These are phyloP conservation scores for Tulasnella sp. DNA, from an alignment of 768 basidiomycete species.

Conservation along the genomic window DNA sequence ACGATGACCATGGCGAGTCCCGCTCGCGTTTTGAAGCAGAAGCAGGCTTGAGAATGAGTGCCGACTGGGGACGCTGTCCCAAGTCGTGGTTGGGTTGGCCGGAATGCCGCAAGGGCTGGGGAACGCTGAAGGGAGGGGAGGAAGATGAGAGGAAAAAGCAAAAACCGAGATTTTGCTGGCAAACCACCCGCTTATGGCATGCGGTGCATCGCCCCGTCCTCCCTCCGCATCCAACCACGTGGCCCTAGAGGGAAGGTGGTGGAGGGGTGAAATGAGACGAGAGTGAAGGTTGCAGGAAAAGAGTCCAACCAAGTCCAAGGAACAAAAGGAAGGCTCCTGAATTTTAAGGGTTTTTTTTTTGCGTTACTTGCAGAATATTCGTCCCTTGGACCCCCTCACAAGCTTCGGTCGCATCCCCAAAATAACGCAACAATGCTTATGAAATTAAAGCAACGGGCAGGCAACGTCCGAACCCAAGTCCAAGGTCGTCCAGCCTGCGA, in stretches of 20 bases:
- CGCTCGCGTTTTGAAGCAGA: not conserved
- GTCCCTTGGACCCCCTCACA: not conserved
- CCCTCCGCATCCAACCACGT: not conserved
- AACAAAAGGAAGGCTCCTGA: not conserved
- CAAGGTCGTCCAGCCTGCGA: not conserved
- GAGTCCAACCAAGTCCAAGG: not conserved
- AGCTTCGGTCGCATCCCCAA: too few species aligned
- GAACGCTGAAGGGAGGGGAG: not conserved
- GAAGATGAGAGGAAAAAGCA: not conserved
- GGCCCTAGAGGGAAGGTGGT: not conserved
- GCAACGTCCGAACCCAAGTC: not conserved
- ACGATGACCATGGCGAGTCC: not conserved
- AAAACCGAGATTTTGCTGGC: slow-evolving; percentile 1
- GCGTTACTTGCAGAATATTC: not conserved
- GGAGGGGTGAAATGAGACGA: not conserved
- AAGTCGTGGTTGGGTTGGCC: not conserved
- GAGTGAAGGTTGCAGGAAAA: not conserved
- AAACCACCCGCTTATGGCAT: slow-evolving; percentile 1
- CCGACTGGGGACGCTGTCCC: slow-evolving; percentile 12
- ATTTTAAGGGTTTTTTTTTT: not conserved
- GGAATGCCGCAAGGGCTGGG: slow-evolving; percentile 4
- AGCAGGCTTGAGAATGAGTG: not conserved
- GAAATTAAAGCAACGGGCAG: too few species aligned
- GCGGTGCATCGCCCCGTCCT: not conserved
- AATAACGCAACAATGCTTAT: too few species aligned